These are phyloP conservation scores for Isabelozyma rhagii DNA, from an alignment of 805 yeast species.

Conservation along the genomic window DNA sequence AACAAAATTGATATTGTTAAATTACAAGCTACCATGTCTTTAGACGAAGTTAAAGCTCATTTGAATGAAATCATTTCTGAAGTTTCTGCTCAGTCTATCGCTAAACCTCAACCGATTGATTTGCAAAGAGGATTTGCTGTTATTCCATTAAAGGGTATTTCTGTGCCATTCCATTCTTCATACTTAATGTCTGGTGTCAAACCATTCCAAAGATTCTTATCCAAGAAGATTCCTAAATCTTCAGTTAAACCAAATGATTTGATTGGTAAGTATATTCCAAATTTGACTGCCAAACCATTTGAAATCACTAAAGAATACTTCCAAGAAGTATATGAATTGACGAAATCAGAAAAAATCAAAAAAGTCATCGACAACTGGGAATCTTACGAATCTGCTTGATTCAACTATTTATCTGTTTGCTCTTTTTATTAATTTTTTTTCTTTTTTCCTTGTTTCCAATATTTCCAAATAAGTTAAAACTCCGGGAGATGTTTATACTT, in stretches of 20 bases:
- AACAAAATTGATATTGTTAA: slow-evolving; percentile 92
- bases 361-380: slow-evolving; percentile 95
- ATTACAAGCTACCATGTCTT: slow-evolving; percentile 73
- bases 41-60: slow-evolving; percentile 87
- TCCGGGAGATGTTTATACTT: background rate
- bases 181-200: slow-evolving; percentile 97
- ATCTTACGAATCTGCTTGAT: slow-evolving; percentile 56
- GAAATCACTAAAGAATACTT: slow-evolving; percentile 94
- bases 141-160: slow-evolving; percentile 96
- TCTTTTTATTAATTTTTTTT: too few relatives aligned
- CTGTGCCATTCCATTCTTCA: slow-evolving; percentile 99
- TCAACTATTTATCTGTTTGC: background rate
- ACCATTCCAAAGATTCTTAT: slow-evolving; percentile 97
- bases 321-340: slow-evolving; percentile 90
- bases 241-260: slow-evolving; percentile 93
- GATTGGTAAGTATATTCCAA: slow-evolving; percentile 95
- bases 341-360: slow-evolving; percentile 89
- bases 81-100: slow-evolving; percentile 74
- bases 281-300: slow-evolving; percentile 97
- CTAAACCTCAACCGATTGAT: slow-evolving; percentile 95
- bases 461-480: background rate
- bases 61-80: slow-evolving; percentile 84
- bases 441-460: background rate
- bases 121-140: slow-evolving; percentile 98
- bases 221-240: slow-evolving; percentile 91